Evolutionary conservation across 495 filamentous ascomycete species (phyloP).

Genomic region (Neurospora sp.): DNA sequence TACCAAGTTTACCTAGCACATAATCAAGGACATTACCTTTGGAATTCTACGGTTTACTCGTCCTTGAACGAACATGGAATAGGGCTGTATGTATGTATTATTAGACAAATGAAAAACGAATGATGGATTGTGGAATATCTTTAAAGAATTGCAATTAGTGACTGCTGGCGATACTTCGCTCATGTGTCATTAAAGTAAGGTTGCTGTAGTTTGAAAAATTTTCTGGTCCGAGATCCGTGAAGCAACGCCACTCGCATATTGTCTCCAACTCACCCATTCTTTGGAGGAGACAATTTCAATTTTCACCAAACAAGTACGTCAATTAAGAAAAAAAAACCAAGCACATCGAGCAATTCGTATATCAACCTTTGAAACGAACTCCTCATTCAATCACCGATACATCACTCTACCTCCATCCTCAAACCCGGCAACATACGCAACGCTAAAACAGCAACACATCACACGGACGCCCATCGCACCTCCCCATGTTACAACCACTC

Average conservation of each 20-base stretch:
- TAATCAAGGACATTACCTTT: not conserved
- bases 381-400: too few species aligned
- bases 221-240: not conserved
- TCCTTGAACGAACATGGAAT: not conserved
- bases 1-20: not conserved
- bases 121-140: not conserved
- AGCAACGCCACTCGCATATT: not conserved
- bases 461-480: not conserved
- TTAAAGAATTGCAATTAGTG: not conserved
- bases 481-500: not conserved
- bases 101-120: not conserved
- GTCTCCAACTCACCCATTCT: not conserved
- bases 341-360: not conserved
- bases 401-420: too few species aligned
- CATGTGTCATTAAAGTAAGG: not conserved
- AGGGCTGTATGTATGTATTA: not conserved
- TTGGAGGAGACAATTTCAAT: not conserved
- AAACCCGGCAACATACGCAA: too few species aligned
- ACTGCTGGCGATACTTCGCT: not conserved
- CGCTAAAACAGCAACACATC: not conserved
- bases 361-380: too few species aligned
- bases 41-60: not conserved
- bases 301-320: not conserved
- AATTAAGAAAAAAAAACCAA: not conserved
- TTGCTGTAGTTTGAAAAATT: not conserved